Base-by-base conservation (phyloP, 352 stramenopile genomes). In the Globisporangium orthogonon region DNA sequence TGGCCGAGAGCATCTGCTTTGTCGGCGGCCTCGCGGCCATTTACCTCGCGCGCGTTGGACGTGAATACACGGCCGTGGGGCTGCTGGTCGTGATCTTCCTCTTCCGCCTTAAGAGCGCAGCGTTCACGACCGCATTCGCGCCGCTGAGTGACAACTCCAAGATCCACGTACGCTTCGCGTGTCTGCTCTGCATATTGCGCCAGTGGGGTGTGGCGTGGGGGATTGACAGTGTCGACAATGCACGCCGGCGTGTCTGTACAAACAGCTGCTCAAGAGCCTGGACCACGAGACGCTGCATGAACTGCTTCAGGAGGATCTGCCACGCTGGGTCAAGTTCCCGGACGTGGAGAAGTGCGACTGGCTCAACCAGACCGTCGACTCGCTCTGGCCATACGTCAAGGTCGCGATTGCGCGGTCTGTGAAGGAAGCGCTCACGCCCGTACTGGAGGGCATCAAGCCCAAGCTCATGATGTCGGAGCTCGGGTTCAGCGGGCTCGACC, bases 331-430 rank as follows among this genome's bases (percentile, higher is more conserved):
- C 47, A 78, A 76, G 45, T 78, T 74, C 48, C 70, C 70, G 0
- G 70, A 78, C 30, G 67, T 78, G 6, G 70, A 78, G 56, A 78
- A 76, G 48, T 76, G 67, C 51, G 70, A 78, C 39, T 78, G 70
- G 70, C 56, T 78, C 14, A 78, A 78, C 50, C 53, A 76, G 52
- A 68, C 51, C 2, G 48, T 78, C 55, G 67, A 71, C n/a, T 70
- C 70, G n/a, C 56, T 78, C 39, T 78, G 70, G 70, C 70, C 70
- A 41, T 78, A 78, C 51, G 65, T 76, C 40, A 78, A 78, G 44
- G 62, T 76, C 50, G 70, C 70, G 13, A 62, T 72, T 46, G 70
- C 70, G 31, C 65, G 65, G 29, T 65, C 54, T 9, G 64, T 78
- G 30, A 68, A 70, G 28, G 70, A 78, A 18, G 61, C 67, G 7